A percentile compares a stretch with the other conserved stretches of the same genome.
These are phyloP conservation scores for Kodamaea suecica DNA, from an alignment of 1,139 yeast genomes.

Conservation along the genomic window DNA sequence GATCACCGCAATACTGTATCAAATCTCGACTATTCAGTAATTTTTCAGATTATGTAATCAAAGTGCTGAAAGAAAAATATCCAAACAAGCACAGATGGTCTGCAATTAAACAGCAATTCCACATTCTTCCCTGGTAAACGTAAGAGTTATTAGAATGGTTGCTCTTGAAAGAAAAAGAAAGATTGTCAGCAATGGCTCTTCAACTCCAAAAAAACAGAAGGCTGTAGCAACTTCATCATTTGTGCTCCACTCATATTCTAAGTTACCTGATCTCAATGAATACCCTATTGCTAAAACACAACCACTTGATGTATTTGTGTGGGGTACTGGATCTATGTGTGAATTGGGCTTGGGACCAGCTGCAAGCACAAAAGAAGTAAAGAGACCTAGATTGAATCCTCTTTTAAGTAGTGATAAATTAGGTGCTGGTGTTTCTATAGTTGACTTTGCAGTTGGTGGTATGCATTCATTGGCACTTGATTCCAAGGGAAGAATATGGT, in stretches of 20 bases:
- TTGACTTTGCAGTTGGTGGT: conserved; percentile 91
- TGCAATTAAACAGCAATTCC: no score
- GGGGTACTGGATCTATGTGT: conserved; percentile 98
- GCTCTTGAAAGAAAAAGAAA: conserved; percentile 43
- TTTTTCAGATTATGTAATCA: background rate
- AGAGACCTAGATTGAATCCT: conserved; percentile 90
- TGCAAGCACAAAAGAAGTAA: conserved; percentile 85
- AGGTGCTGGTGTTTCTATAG: conserved; percentile 49
- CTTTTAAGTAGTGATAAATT: conserved; percentile 56
- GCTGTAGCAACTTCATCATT: conserved; percentile 38
- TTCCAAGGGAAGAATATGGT: conserved; percentile 72
- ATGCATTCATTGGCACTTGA: conserved; percentile 90
- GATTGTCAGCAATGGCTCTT: conserved; percentile 11
- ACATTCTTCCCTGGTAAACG: no score
- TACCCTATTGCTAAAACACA: conserved; percentile 37
- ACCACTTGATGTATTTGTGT: conserved; percentile 75
- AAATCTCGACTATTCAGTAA: background rate
- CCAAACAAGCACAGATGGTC: no score
- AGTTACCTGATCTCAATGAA: conserved; percentile 45
- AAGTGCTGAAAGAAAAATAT: background rate
- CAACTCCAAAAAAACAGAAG: conserved; percentile 25
- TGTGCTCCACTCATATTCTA: conserved; percentile 47
- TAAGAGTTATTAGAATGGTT: conserved; percentile 41
- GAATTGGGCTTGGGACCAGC: conserved; percentile 93
- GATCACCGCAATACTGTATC: background rate